Evolutionary conservation across 768 basidiomycete genomes (phyloP), one percentile per base, ranked within the genome.

Genomic region (Trametes meyenii): DNA sequence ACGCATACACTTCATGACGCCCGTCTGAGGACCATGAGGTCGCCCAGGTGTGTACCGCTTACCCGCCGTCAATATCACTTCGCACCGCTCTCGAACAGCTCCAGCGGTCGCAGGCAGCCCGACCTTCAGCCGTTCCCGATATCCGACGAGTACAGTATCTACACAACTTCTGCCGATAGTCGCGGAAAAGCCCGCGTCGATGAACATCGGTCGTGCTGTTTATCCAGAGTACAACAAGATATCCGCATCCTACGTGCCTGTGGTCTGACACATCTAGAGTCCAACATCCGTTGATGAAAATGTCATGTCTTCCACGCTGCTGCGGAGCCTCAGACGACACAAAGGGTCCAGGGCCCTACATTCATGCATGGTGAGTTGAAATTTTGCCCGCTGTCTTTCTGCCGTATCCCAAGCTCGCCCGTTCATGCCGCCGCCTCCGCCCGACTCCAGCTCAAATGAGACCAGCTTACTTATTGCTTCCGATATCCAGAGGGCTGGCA

Each of bases 1-100:
- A 54, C 61, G 29, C 42, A 56, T 62, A 51, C 50, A 24, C 24
- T 62, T 52, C 61, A 58, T 48, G 42, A 46, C 50, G 55, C 55
- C 33, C 61, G 21, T 46, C 6, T 13, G 26, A 33, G 12, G 21
- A 42, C 48, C 45, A 17, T 38, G 49, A 38, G 39, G 35, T 29
- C 24, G 14, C 11, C 44, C 26, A 33, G 24, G 29, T 48, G 29
- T 21, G 46, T 39, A 54, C 23, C 33, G 46, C 29, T 43, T 55
- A 51, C 50, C 38, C 49, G 48, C 23, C 40, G 5, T 55, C 40
- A 23, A 50, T 39, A 50, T 51, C 50, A 43, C 26, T 50, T 44
- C 33, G 49, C 57, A 44, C 26, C 33, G 57, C 35, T 42, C 21
- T 29, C n/a, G 26, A 43, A 33, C 29, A 43, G 24, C 17, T 16